Evolutionary conservation across 495 filamentous ascomycete genomes (phyloP).

Genomic region (Diplogelasinospora grovesii): DNA sequence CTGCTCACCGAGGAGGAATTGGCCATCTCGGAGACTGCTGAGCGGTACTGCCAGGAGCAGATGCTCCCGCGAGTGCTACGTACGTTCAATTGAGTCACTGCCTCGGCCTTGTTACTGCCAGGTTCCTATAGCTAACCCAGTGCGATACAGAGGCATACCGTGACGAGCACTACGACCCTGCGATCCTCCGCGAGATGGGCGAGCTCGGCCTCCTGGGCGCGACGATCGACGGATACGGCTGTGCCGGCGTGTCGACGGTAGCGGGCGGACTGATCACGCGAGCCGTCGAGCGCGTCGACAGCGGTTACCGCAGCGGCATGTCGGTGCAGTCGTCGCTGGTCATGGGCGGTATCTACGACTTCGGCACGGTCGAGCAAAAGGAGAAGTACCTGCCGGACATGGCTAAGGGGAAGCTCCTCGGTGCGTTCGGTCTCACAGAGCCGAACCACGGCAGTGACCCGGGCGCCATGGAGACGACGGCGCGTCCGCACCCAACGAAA

Average conservation of each 20-base stretch:
- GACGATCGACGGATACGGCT: slow-evolving; percentile 86
- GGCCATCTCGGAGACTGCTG: slow-evolving; percentile 80
- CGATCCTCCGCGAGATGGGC: slow-evolving; percentile 92
- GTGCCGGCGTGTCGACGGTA: slow-evolving; percentile 88
- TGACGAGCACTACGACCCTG: slow-evolving; percentile 83
- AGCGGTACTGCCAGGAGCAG: slow-evolving; percentile 86
- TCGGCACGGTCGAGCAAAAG: slow-evolving; percentile 84
- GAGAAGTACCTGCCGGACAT: slow-evolving; percentile 76
- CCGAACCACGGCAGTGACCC: slow-evolving; percentile 97
- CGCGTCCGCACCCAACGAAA: slow-evolving; percentile 80
- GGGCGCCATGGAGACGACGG: slow-evolving; percentile 88
- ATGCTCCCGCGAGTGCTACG: slow-evolving; percentile 81
- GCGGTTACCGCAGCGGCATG: slow-evolving; percentile 92
- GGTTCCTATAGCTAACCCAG: slow-evolving; percentile 11
- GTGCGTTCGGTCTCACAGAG: slow-evolving; percentile 93
- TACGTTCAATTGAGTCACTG: slow-evolving; percentile 37
- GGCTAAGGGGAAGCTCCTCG: slow-evolving; percentile 80
- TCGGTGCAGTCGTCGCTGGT: slow-evolving; percentile 91
- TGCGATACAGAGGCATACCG: slow-evolving; percentile 81
- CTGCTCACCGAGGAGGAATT: slow-evolving; percentile 84
- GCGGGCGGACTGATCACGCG: slow-evolving; percentile 90
- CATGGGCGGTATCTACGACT: slow-evolving; percentile 96
- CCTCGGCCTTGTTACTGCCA: neutral
- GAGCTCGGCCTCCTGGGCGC: slow-evolving; percentile 87
- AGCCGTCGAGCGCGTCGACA: slow-evolving; percentile 93